Conservation (phyloP, 2,329 filamentous ascomycete genomes). For the Fusarium mexicanum region DNA sequence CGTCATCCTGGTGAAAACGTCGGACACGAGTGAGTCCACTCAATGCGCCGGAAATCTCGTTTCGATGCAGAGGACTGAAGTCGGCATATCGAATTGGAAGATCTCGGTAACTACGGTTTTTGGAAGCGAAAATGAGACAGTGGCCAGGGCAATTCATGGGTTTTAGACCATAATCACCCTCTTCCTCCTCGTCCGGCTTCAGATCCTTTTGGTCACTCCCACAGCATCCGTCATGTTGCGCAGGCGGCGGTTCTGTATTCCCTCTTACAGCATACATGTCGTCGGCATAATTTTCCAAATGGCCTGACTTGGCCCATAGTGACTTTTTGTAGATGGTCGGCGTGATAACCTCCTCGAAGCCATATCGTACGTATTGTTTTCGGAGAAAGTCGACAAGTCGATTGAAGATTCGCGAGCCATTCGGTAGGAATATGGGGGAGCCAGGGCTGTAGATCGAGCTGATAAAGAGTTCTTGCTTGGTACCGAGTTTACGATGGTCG, state of each 20-base stretch:
- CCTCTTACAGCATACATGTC: slow-evolving; percentile 89
- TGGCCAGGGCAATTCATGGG: slow-evolving; percentile 95
- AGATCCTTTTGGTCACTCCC: slow-evolving; percentile 42
- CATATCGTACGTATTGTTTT: slow-evolving; percentile 84
- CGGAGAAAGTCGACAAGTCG: slow-evolving; percentile 83
- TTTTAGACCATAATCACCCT: slow-evolving; percentile 83
- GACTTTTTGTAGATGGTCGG: slow-evolving; percentile 92
- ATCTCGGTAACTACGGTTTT: slow-evolving; percentile 79
- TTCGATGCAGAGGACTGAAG: slow-evolving; percentile 87
- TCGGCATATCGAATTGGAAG: slow-evolving; percentile 86
- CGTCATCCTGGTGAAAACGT: slow-evolving; percentile 90
- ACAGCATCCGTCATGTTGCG: slow-evolving; percentile 42
- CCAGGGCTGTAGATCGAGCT: slow-evolving; percentile 84
- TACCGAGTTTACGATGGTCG: slow-evolving; percentile 69
- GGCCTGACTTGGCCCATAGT: slow-evolving; percentile 85
- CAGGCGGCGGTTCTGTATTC: slow-evolving; percentile 46
- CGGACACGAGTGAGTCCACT: slow-evolving; percentile 85
- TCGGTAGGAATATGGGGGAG: slow-evolving; percentile 84
- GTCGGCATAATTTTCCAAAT: slow-evolving; percentile 89
- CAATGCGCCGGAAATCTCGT: slow-evolving; percentile 83
- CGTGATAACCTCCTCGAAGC: slow-evolving; percentile 88
- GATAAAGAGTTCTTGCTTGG: slow-evolving; percentile 80
- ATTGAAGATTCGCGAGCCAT: slow-evolving; percentile 85
- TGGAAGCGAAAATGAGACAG: slow-evolving; percentile 82
- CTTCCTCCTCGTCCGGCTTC: slow-evolving; percentile 62